Evolutionary conservation across 768 basidiomycete species (phyloP).

Genomic region (Mycena vitilis): DNA sequence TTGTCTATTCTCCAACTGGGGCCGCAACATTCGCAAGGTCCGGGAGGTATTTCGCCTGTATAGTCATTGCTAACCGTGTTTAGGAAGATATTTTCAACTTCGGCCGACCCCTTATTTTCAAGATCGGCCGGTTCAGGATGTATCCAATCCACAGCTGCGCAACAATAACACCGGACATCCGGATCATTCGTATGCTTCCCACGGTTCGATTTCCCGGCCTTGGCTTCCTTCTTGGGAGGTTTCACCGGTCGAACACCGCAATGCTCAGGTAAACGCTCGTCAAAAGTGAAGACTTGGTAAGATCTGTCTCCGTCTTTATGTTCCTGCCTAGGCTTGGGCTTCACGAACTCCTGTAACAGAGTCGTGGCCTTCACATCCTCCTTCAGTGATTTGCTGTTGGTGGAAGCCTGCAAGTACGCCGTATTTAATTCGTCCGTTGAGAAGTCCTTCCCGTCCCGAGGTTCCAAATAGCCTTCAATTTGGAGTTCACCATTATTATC

Average conservation of each 20-base stretch:
- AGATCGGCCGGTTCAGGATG: too few relatives aligned
- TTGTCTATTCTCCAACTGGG: too few relatives aligned
- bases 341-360: background rate
- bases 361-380: background rate
- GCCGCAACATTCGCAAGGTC: too few relatives aligned
- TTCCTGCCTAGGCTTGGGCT: too few relatives aligned
- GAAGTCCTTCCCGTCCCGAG: background rate
- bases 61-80: too few relatives aligned
- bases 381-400: background rate
- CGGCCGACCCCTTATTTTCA: too few relatives aligned
- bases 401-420: background rate
- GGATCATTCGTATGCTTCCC: background rate
- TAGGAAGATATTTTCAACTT: too few relatives aligned
- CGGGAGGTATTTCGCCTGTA: too few relatives aligned
- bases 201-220: background rate
- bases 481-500: background rate
- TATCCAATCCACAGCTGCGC: too few relatives aligned
- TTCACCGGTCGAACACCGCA: background rate
- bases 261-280: background rate
- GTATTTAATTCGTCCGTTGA: background rate
- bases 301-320: too few relatives aligned
- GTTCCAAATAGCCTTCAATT: background rate
- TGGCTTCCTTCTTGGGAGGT: background rate
- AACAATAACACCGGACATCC: too few relatives aligned
- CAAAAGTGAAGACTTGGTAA: background rate